phyloP scores from a whole-genome alignment of 2,329 filamentous ascomycete genomes.

The Harringtonia aguacate region DNA sequence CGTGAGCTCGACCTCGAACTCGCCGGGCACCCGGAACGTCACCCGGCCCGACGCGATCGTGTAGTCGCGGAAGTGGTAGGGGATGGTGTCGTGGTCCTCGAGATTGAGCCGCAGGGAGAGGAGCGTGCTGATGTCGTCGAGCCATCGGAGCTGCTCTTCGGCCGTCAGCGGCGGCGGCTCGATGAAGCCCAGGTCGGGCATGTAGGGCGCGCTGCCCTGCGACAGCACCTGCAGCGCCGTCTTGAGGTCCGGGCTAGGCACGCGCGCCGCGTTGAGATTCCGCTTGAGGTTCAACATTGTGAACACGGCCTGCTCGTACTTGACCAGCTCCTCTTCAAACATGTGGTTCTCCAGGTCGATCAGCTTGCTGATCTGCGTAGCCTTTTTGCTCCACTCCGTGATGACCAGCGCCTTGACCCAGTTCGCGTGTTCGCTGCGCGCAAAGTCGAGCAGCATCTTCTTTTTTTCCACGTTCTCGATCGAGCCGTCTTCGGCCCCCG shows the following conservation, averaged over 20 bases:
- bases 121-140: constrained; percentile 74
- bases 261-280: constrained; percentile 58
- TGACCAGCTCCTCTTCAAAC: constrained; percentile 42
- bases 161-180: constrained; percentile 60
- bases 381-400: constrained; percentile 77
- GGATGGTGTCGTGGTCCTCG: constrained; percentile 67
- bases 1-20: constrained; percentile 90
- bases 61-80: constrained; percentile 67
- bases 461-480: constrained; percentile 68
- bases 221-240: constrained; percentile 80
- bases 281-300: constrained; percentile 63
- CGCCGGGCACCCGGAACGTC: constrained; percentile 71
- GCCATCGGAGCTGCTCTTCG: constrained; percentile 60
- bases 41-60: constrained; percentile 75
- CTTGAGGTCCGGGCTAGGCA: constrained; percentile 83
- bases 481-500: constrained; percentile 51
- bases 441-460: constrained; percentile 61
- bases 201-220: constrained; percentile 64
- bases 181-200: constrained; percentile 77
- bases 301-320: constrained; percentile 50
- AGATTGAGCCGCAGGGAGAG: constrained; percentile 76
- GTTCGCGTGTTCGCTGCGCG: constrained; percentile 68
- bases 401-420: constrained; percentile 92
- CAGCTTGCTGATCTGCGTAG: constrained; percentile 69
- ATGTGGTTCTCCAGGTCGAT: constrained; percentile 80